These are phyloP conservation scores for Dictyostelium intermedium DNA, from an alignment of 78 protist genomes.

Conservation along the genomic window DNA sequence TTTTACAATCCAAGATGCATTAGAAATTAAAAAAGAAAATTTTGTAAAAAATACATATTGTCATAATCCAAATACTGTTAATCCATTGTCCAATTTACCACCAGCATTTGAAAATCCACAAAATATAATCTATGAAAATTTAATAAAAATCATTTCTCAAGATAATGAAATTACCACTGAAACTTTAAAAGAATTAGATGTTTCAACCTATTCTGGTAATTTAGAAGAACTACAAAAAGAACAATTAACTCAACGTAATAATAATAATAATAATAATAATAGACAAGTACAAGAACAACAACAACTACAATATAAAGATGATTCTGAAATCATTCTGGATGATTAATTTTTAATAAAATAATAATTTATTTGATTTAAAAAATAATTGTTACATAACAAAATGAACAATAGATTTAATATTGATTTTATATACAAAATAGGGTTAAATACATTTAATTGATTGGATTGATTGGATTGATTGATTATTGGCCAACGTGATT, in stretches of 20 bases:
- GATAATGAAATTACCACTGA: background rate
- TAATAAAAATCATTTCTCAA: background rate
- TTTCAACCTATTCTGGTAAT: constrained; percentile 9
- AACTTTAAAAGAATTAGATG: constrained; percentile 7
- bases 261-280: background rate
- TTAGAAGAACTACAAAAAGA: constrained; percentile 7
- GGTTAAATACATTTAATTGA: background rate
- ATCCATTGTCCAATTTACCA: background rate
- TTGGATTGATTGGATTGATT: no score
- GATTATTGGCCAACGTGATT: background rate
- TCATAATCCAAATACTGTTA: constrained; percentile 13
- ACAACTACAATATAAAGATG: background rate
- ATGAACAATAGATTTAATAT: background rate
- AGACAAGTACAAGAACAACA: background rate
- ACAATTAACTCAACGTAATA: background rate
- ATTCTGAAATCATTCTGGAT: constrained; percentile 36
- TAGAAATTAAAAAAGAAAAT: constrained; percentile 3
- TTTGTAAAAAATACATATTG: constrained; percentile 39
- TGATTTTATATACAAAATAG: background rate
- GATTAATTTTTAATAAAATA: background rate
- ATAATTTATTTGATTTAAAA: background rate
- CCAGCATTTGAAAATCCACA: constrained; percentile 65
- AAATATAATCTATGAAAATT: constrained; percentile 13
- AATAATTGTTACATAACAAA: background rate
- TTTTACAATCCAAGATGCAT: background rate